Evolutionary conservation across 163 green algal species (phyloP), one percentile per base, ranked within the genome.

Genomic region (Scenedesmus sp.): DNA sequence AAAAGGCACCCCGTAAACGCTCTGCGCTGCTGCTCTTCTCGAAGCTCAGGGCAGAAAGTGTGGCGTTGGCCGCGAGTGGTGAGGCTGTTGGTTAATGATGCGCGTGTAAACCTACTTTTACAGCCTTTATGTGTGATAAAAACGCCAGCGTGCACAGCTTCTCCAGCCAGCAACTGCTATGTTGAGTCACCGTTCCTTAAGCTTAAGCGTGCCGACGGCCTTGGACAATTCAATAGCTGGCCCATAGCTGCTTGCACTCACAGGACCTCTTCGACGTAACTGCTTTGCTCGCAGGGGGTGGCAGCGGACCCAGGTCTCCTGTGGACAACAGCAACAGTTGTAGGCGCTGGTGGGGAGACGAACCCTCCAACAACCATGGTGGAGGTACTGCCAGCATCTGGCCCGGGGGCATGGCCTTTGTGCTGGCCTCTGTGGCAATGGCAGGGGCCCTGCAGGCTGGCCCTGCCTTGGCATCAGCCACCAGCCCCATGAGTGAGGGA

Each of bases 331-430:
- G 65, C 65, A 76, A 3, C 30, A 40, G 30, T 18, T 76, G 65
- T 76, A 76, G 65, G 65, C 26, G 65, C 65, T 76, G 65, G 65
- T 76, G 65, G 65, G 65, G 65, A 76, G 65, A 76, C 65, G 65
- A 65, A 44, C 42, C 79, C n/a, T 56, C 79, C 26, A 42, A 65
- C 42, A 73, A 24, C 12, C 49, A 78, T 9, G 65, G 85, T 10
- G 33, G 30, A 0, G 70, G 40, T n/a, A 18, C 44, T 22, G 1
- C 65, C 33, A 33, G 44, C 68, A 24, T 83, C 12, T 24, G 6
- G 9, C 44, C 44, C 26, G 18, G 18, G 6, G 44, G 6, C 44
- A 40, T 85, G 44, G 70, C 68, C 2, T 33, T 83, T 10, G 40
- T 78, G 33, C 46, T 90, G 72, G 43, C 43, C 78, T 49, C 40